phyloP scores from a whole-genome alignment of 495 filamentous ascomycete genomes.

The Hypoxylon subgilvum region DNA sequence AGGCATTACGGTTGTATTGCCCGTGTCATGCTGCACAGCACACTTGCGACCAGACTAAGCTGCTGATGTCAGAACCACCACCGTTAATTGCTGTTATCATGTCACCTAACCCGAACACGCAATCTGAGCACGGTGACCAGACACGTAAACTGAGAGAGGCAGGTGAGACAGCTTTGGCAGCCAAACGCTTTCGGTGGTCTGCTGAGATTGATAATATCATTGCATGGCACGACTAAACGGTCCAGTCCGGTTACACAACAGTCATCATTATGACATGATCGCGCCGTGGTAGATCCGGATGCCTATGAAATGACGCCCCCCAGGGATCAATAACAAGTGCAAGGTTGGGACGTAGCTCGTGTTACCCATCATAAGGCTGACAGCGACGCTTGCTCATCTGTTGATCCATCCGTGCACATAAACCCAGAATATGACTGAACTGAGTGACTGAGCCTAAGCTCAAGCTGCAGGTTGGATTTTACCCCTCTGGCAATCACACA shows the following conservation, averaged over 20 bases:
- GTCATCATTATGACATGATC: constrained; percentile 1
- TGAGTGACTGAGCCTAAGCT: constrained; percentile 9
- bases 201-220: constrained; percentile 4
- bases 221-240: constrained; percentile 2
- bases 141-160: constrained; percentile 1
- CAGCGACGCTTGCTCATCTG: neutral
- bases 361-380: constrained; percentile 36
- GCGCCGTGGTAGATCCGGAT: constrained; percentile 19
- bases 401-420: constrained; percentile 8
- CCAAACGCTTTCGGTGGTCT: too few relatives aligned
- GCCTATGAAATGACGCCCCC: constrained; percentile 2
- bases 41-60: neutral
- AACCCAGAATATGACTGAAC: constrained; percentile 29
- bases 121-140: neutral
- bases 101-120: neutral
- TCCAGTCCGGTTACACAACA: constrained; percentile 12
- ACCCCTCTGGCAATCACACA: constrained; percentile 7
- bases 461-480: constrained; percentile 17
- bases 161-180: neutral
- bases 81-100: neutral
- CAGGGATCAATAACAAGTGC: constrained; percentile 15
- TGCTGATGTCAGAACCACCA: constrained; percentile 22
- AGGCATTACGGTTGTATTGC: neutral
- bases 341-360: constrained; percentile 6
- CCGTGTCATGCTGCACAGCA: constrained; percentile 9